Base-by-base conservation (phyloP, 192 early-diverging fungal genomes). In the Coemansia sp. region DNA sequence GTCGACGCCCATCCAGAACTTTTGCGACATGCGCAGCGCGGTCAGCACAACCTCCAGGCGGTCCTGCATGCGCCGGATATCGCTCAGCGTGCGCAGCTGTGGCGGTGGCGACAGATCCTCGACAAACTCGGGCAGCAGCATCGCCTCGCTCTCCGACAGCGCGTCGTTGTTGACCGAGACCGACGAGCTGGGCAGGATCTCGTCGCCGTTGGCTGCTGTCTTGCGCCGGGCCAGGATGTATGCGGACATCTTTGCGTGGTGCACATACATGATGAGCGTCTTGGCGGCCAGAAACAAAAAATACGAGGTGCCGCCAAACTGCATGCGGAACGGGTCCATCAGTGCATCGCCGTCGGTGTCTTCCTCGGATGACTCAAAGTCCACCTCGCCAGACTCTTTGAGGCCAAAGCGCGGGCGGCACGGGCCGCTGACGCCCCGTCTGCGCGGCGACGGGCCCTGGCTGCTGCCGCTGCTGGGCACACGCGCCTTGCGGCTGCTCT, bases 261-360 rank as follows among this genome's bases (percentile, higher is more conserved):
- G 71, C 57, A 74, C 53, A 33, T 80, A 74, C 77, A 80, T 80
- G 67, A 80, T 80, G 45, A 80, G 64, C 3, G 77, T 67, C 67
- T 80, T 80, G 23, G 77, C 71, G 1, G 77, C 77, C 50, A 80
- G 55, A 56, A 80, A 80, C 6, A 80, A 35, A 54, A 55, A 80
- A 64, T 80, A 80, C 47, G 71, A 32, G 6, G 71, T 73, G 71
- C 57, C 56, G 6, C 56, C 28, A 18, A 73, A 64, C 67, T 80
- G 71, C 64, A 64, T 65, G 53, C 71, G 70, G 71, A 73, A 80
- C 14, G 77, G 77, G 19, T 72, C 71, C 19, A 48, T 50, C 22
- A 28, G 56, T 6, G 54, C 56, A 30, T 28, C 62, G 2, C 42
- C 25, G 10, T 54, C 64, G 29, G 28, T 12, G 22, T 48, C 50